These are phyloP conservation scores for barrel medic (Medicago truncatula) DNA, from an alignment of 306 rosid genomes.

Conservation along the genomic window MtrunA17r5.0-ANR NC_053046.1:37327501-37328000, in stretches of 20 bases:
- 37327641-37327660: slow-evolving; percentile 81
- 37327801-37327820: too few species aligned
- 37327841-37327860: too few species aligned
- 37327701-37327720: background rate
- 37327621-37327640: slow-evolving; percentile 78
- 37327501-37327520: slow-evolving; percentile 71
- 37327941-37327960: background rate
- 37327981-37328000: background rate
- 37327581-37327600: slow-evolving; percentile 47
- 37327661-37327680: slow-evolving; percentile 26
- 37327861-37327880: too few species aligned
- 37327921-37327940: too few species aligned
- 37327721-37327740: background rate
- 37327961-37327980: background rate
- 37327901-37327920: too few species aligned
- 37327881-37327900: too few species aligned
- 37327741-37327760: background rate
- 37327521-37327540: slow-evolving; percentile 24
- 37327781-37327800: background rate
- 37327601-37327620: slow-evolving; percentile 88
- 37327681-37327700: slow-evolving; percentile 18
- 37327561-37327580: background rate
- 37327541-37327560: background rate
- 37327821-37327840: too few species aligned
- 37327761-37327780: background rate